These are phyloP conservation scores for Nematocida ironsii DNA, from an alignment of 371 early-diverging fungal genomes.

Conservation along the genomic window DNA sequence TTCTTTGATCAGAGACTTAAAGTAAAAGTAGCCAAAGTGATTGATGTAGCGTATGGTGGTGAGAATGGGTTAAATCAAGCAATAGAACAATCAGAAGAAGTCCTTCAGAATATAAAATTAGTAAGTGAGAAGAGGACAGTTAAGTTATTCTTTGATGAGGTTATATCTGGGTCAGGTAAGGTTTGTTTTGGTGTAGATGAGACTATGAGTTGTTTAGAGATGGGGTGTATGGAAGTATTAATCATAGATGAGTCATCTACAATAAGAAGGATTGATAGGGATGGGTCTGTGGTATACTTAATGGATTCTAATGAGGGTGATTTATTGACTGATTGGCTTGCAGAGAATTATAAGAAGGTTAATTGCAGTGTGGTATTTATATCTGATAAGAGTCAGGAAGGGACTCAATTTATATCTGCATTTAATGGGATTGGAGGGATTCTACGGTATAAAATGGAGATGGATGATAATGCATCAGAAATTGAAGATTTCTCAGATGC, in stretches of 20 bases:
- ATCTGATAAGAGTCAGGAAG: conserved; percentile 92
- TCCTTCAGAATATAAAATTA: conserved; percentile 89
- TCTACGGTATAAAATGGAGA: conserved; percentile 87
- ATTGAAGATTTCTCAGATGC: conserved; percentile 61
- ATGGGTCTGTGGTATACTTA: conserved; percentile 75
- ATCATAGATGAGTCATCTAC: conserved; percentile 90
- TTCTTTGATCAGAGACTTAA: conserved; percentile 85
- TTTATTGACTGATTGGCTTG: conserved; percentile 91
- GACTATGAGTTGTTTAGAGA: conserved; percentile 86
- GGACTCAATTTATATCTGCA: conserved; percentile 94
- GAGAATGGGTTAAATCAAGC: conserved; percentile 99
- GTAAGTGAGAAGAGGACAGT: conserved; percentile 96
- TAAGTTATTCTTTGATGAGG: conserved; percentile 89
- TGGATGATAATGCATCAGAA: conserved; percentile 55
- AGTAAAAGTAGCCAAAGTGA: conserved; percentile 82
- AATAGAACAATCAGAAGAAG: conserved; percentile 86
- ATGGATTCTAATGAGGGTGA: conserved; percentile 77
- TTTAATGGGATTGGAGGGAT: conserved; percentile 99
- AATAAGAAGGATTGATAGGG: conserved; percentile 60
- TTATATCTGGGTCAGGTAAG: conserved; percentile 89
- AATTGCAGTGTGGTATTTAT: conserved; percentile 89
- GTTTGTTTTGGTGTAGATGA: conserved; percentile 93
- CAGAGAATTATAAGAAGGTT: conserved; percentile 91
- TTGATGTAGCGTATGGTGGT: conserved; percentile 97
- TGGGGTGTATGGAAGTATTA: conserved; percentile 89